Evolutionary conservation across 2,329 filamentous ascomycete species (phyloP).

Genomic region (Fusarium buxicola): DNA sequence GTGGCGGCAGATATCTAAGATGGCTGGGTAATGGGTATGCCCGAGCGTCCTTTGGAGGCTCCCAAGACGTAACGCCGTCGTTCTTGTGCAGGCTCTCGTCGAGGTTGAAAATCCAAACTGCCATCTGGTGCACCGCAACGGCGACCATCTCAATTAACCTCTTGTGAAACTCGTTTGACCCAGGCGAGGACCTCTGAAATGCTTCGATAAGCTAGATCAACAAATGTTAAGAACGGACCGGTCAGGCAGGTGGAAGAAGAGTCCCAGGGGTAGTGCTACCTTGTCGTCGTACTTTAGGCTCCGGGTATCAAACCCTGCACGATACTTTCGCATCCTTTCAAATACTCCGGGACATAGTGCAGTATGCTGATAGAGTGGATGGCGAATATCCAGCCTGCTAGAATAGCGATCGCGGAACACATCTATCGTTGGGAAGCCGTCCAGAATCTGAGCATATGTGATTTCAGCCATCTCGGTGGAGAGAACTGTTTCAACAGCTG

Average conservation of each 20-base stretch:
- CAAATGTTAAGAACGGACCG: constrained; percentile 1
- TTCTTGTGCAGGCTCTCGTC: constrained; percentile 15
- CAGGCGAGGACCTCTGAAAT: constrained; percentile 8
- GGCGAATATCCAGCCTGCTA: background rate
- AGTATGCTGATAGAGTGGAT: constrained; percentile 12
- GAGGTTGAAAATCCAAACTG: constrained; percentile 10
- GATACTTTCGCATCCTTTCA: constrained; percentile 4
- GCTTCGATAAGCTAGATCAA: constrained; percentile 7
- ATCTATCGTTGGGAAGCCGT: constrained; percentile 12
- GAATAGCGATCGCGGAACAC: constrained; percentile 3
- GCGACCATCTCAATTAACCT: constrained; percentile 17
- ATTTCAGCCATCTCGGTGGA: constrained; percentile 14
- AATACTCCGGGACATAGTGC: constrained; percentile 9
- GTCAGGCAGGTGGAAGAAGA: background rate
- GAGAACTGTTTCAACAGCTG: constrained; percentile 8
- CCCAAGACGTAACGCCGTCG: constrained; percentile 10
- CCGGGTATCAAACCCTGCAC: background rate
- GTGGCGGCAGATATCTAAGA: constrained; percentile 1
- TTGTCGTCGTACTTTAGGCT: constrained; percentile 12
- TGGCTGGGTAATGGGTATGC: constrained; percentile 4
- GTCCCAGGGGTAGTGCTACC: constrained; percentile 1
- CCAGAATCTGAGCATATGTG: constrained; percentile 14
- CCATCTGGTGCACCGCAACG: constrained; percentile 12
- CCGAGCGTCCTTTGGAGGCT: constrained; percentile 6
- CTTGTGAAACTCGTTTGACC: constrained; percentile 10